Conservation (phyloP, 495 filamentous ascomycete species). For the Darksidea phi region DNA sequence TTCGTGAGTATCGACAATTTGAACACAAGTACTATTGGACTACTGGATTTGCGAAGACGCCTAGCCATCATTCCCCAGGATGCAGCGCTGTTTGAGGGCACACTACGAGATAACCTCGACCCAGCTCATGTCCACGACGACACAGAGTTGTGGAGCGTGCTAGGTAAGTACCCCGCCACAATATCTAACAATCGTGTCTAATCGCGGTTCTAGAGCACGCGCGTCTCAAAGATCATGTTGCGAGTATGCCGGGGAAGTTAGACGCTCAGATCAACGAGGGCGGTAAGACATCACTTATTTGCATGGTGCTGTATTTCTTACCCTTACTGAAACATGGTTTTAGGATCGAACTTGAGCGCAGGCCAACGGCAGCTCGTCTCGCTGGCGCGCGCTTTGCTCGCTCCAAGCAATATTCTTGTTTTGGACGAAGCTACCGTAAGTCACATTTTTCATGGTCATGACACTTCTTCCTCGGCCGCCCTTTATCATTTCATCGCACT, state of each 20-base stretch:
- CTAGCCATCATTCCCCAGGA: constrained; percentile 98
- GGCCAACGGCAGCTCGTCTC: constrained; percentile 91
- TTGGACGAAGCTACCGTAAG: constrained; percentile 88
- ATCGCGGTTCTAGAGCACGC: constrained; percentile 70
- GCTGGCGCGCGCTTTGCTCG: constrained; percentile 87
- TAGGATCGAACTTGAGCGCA: constrained; percentile 69
- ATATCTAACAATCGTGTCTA: constrained; percentile 12
- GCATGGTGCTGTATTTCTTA: neutral
- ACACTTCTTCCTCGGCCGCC: neutral
- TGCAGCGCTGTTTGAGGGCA: constrained; percentile 94
- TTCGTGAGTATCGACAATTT: constrained; percentile 84
- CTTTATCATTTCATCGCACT: too few relatives aligned
- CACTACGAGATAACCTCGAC: constrained; percentile 93
- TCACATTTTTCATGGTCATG: neutral
- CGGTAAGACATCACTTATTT: constrained; percentile 55
- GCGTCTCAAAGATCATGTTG: constrained; percentile 85
- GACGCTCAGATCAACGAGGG: constrained; percentile 93
- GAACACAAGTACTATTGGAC: constrained; percentile 85
- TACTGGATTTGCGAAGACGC: constrained; percentile 83
- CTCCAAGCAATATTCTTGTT: constrained; percentile 94
- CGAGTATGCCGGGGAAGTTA: constrained; percentile 82
- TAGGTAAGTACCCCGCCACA: constrained; percentile 61
- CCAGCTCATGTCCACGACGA: constrained; percentile 94
- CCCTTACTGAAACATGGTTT: neutral
- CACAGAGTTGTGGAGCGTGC: constrained; percentile 94